Conservation (phyloP, 2,329 filamentous ascomycete species). For the Trichoderma cornu-damae region DNA sequence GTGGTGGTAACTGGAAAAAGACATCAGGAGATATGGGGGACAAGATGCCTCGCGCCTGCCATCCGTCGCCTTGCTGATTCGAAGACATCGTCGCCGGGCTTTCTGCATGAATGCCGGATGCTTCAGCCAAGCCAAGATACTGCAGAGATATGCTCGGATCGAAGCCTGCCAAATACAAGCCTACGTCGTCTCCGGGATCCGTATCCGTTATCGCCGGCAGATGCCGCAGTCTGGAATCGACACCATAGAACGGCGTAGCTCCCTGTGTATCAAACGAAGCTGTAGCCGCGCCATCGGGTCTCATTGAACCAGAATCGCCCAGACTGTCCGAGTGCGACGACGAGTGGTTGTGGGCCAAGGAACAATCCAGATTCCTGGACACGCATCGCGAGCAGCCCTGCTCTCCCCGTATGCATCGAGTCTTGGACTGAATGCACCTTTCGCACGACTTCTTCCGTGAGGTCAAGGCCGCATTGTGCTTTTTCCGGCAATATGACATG, state of each 20-base stretch:
- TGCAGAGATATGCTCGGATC: background rate
- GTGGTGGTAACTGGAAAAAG: background rate
- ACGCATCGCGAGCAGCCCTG: background rate
- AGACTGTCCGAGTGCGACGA: background rate
- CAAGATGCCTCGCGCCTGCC: background rate
- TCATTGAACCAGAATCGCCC: background rate
- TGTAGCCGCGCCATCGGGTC: background rate
- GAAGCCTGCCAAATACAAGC: background rate
- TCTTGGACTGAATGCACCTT: background rate
- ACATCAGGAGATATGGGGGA: background rate
- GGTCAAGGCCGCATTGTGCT: background rate
- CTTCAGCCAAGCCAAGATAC: background rate
- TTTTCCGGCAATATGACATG: background rate
- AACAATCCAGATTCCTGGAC: background rate
- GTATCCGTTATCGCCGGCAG: background rate
- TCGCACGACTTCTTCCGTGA: background rate
- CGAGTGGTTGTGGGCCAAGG: background rate
- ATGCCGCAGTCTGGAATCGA: background rate
- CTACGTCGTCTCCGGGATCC: background rate
- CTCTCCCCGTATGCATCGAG: background rate
- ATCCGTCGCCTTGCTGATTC: background rate
- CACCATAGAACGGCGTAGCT: background rate
- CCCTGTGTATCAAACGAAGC: background rate
- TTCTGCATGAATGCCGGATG: background rate
- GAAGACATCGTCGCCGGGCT: background rate